Percentiles rank a stretch among this genome's conserved stretches.
These are phyloP conservation scores for Daldinia loculata DNA, from an alignment of 495 filamentous ascomycete species.

Conservation along the genomic window DNA sequence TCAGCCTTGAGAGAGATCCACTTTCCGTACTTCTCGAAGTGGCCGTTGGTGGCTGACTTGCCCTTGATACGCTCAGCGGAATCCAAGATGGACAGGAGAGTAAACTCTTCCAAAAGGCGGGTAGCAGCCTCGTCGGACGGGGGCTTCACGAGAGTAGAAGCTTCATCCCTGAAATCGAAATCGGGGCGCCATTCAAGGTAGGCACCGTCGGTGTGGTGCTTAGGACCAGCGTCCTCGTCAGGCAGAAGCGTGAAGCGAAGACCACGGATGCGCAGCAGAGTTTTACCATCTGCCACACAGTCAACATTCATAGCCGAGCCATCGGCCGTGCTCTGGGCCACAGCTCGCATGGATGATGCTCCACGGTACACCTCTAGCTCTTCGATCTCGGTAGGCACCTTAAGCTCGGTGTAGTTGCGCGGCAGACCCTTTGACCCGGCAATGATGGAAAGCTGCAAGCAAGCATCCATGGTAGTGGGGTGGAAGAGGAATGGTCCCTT, in stretches of 20 bases:
- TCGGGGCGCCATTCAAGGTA: constrained; percentile 44
- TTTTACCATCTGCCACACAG: neutral
- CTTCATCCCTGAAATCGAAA: constrained; percentile 41
- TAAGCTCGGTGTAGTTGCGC: constrained; percentile 37
- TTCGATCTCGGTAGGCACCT: constrained; percentile 48
- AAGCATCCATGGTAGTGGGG: constrained; percentile 52
- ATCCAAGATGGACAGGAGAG: constrained; percentile 42
- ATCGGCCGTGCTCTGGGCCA: constrained; percentile 3
- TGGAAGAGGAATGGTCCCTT: constrained; percentile 46
- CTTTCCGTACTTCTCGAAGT: constrained; percentile 35
- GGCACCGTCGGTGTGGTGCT: constrained; percentile 18
- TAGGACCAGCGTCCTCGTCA: neutral
- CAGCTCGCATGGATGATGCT: neutral
- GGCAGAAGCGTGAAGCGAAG: neutral
- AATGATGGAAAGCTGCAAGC: constrained; percentile 49
- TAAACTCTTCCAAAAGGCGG: constrained; percentile 26
- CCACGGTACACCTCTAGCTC: constrained; percentile 37
- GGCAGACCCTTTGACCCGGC: constrained; percentile 41
- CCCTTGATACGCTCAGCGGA: constrained; percentile 23
- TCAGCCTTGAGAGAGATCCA: constrained; percentile 36
- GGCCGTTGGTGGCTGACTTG: constrained; percentile 18
- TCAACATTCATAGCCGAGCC: constrained; percentile 22
- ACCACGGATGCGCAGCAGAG: neutral
- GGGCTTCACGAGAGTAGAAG: constrained; percentile 22
- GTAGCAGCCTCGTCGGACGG: neutral